Percentiles rank a stretch among this genome's conserved stretches.
phyloP scores from a whole-genome alignment of 2,329 filamentous ascomycete species.

The Penicillium sp. region DNA sequence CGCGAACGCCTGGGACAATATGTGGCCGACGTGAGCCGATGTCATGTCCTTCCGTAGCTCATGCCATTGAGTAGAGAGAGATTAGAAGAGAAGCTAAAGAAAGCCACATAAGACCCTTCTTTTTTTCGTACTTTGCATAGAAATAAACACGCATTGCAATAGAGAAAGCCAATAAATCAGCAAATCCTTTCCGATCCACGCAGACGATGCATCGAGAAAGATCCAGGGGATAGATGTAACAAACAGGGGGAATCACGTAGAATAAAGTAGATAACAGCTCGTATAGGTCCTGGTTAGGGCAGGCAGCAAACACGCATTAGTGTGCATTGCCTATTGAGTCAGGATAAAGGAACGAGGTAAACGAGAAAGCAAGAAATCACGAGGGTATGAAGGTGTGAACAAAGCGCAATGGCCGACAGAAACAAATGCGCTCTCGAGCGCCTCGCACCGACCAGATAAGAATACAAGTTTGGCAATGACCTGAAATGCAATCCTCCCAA shows the following conservation, averaged over 20 bases:
- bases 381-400: conserved; percentile 29
- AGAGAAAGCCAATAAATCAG: conserved; percentile 11
- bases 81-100: conserved; percentile 10
- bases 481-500: conserved; percentile 29
- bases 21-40: conserved; percentile 5
- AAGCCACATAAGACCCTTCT: conserved; percentile 12
- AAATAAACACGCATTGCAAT: conserved; percentile 9
- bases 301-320: conserved; percentile 5
- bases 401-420: conserved; percentile 18
- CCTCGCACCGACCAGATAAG: conserved; percentile 21
- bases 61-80: conserved; percentile 11
- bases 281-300: conserved; percentile 18
- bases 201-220: conserved; percentile 22
- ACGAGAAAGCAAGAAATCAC: conserved; percentile 17
- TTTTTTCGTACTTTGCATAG: conserved; percentile 9
- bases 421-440: conserved; percentile 19
- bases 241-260: conserved; percentile 23
- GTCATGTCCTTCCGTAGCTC: conserved; percentile 13
- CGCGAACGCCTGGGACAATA: conserved; percentile 9
- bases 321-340: conserved; percentile 5
- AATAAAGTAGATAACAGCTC: conserved; percentile 23
- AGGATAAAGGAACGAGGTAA: conserved; percentile 10
- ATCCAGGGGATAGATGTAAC: conserved; percentile 22
- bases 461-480: conserved; percentile 24
- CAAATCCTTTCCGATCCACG: conserved; percentile 22